phyloP scores from a whole-genome alignment of 108 stramenopile genomes.

The Cyclotella sp. region DNA sequence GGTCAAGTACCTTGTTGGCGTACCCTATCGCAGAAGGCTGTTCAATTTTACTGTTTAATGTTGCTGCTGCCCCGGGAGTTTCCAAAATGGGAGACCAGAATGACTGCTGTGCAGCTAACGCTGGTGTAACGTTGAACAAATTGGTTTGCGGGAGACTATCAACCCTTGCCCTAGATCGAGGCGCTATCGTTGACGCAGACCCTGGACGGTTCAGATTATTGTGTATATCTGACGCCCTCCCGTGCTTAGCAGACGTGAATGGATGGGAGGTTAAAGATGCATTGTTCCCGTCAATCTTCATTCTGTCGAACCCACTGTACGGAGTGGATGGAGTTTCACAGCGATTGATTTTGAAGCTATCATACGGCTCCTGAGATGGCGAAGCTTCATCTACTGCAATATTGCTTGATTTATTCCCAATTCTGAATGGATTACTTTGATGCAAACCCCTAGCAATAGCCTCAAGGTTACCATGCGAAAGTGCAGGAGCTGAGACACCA shows the following conservation, averaged over 20 bases:
- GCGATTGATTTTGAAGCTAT: conserved; percentile 30
- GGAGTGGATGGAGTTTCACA: conserved; percentile 47
- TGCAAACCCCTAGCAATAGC: neutral
- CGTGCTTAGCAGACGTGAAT: neutral
- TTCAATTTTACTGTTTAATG: conserved; percentile 2
- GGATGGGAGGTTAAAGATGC: conserved; percentile 9
- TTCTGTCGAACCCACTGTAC: conserved; percentile 41
- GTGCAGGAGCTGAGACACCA: conserved; percentile 60
- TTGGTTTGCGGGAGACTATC: conserved; percentile 42
- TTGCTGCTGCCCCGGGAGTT: conserved; percentile 11
- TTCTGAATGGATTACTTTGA: neutral
- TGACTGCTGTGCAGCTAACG: conserved; percentile 7
- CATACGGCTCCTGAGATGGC: conserved; percentile 11
- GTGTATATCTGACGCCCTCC: conserved; percentile 1
- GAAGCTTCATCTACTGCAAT: conserved; percentile 11
- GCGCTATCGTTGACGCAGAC: conserved; percentile 34
- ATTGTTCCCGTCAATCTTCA: conserved; percentile 28
- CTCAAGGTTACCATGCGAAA: conserved; percentile 38
- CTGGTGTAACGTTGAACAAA: conserved; percentile 37
- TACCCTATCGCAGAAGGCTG: conserved; percentile 38
- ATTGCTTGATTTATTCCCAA: neutral
- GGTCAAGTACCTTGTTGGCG: conserved; percentile 40
- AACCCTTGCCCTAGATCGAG: conserved; percentile 18
- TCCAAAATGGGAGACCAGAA: conserved; percentile 10
- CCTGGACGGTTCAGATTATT: conserved; percentile 24